Conservation (phyloP, 108 stramenopile genomes). For the Conticribra guillardii region DNA sequence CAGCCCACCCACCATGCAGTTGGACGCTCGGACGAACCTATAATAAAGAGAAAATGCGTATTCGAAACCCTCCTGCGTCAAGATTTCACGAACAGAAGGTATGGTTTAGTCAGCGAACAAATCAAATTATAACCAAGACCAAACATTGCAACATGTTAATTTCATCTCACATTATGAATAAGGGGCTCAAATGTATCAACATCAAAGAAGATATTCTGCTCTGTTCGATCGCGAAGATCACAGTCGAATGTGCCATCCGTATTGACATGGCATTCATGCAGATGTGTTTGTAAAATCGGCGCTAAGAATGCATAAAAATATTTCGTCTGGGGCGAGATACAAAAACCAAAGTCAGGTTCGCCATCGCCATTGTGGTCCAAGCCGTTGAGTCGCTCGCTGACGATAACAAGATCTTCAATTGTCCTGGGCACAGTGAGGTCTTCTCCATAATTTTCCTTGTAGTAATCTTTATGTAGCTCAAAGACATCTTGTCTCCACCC, state of each 20-base stretch:
- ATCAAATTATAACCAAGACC: too few relatives aligned
- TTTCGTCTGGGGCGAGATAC: constrained; percentile 46
- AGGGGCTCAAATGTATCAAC: constrained; percentile 40
- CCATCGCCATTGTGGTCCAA: constrained; percentile 46
- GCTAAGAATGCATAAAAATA: constrained; percentile 44
- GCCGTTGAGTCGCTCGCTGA: constrained; percentile 38
- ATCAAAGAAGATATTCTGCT: constrained; percentile 53
- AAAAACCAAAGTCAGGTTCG: constrained; percentile 41
- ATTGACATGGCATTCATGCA: constrained; percentile 11
- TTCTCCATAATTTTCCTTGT: constrained; percentile 14
- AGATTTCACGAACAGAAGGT: not conserved
- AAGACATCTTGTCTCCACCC: constrained; percentile 47
- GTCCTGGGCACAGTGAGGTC: constrained; percentile 29
- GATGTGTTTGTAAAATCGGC: constrained; percentile 27
- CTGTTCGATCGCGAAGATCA: constrained; percentile 14
- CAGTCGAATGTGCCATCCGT: not conserved
- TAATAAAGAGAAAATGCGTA: constrained; percentile 36
- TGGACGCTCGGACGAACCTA: constrained; percentile 36
- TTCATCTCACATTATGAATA: constrained; percentile 39
- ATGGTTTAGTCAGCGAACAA: not conserved
- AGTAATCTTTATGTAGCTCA: constrained; percentile 16
- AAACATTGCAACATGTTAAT: not conserved
- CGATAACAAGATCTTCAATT: constrained; percentile 31
- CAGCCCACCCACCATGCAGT: constrained; percentile 28
- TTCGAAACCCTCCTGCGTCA: constrained; percentile 38